Evolutionary conservation across 352 stramenopile genomes (phyloP).

Genomic region (Plasmopara halstedii): DNA sequence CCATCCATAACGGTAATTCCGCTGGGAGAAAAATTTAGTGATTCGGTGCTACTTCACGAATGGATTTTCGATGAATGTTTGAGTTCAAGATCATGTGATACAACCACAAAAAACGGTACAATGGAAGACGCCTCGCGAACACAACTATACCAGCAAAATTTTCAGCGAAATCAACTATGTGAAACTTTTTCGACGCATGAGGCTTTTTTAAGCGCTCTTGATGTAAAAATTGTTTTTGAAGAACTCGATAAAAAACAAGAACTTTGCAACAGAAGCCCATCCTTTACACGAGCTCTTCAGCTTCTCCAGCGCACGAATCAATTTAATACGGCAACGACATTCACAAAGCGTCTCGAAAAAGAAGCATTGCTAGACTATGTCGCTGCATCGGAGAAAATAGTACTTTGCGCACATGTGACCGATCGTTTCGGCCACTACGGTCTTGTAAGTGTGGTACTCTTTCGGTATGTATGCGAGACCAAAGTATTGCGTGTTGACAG

Average conservation of each 20-base stretch:
- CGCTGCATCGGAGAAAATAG: slow-evolving; percentile 6
- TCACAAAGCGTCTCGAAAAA: slow-evolving; percentile 33
- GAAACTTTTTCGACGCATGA: slow-evolving; percentile 27
- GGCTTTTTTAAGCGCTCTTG: slow-evolving; percentile 59
- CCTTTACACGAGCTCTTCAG: slow-evolving; percentile 42
- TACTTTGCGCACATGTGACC: slow-evolving; percentile 51
- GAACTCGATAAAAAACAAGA: slow-evolving; percentile 21
- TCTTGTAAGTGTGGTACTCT: slow-evolving; percentile 44
- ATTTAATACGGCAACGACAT: slow-evolving; percentile 58
- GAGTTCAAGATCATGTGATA: background rate
- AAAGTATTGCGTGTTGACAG: slow-evolving; percentile 34
- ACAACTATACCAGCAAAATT: slow-evolving; percentile 50
- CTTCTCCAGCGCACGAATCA: slow-evolving; percentile 69
- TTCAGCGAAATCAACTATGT: slow-evolving; percentile 27
- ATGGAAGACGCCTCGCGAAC: slow-evolving; percentile 46
- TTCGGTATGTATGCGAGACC: slow-evolving; percentile 6
- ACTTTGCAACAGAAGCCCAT: slow-evolving; percentile 8
- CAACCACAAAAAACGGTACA: slow-evolving; percentile 8
- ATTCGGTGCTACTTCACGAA: slow-evolving; percentile 30
- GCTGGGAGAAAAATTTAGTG: slow-evolving; percentile 29
- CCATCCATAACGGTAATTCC: slow-evolving; percentile 45
- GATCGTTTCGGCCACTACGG: slow-evolving; percentile 74
- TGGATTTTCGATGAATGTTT: slow-evolving; percentile 43
- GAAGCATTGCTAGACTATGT: slow-evolving; percentile 25
- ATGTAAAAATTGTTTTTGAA: slow-evolving; percentile 62